Conservation (phyloP, 148 eudicot species). For the Silene uniflora region DNA sequence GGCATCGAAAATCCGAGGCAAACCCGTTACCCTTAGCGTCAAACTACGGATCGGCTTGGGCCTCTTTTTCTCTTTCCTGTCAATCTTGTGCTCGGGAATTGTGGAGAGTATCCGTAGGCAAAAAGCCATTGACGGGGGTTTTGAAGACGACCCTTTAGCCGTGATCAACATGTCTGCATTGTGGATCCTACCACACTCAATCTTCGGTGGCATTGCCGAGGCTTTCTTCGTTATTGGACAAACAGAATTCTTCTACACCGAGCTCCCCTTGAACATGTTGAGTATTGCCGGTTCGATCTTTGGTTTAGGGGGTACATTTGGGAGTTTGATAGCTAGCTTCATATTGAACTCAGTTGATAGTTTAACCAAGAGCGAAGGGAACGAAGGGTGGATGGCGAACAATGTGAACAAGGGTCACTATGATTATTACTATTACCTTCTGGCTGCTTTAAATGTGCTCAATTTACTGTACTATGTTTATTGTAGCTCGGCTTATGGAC, state of each 20-base stretch:
- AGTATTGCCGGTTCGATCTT: slow-evolving; percentile 16
- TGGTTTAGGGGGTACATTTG: slow-evolving; percentile 2
- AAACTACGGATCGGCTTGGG: slow-evolving; percentile 20
- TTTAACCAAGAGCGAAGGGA: slow-evolving; percentile 4
- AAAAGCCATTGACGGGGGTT: slow-evolving; percentile 12
- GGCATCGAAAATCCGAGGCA: slow-evolving; percentile 10
- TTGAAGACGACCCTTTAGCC: slow-evolving; percentile 4
- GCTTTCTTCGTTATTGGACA: slow-evolving; percentile 16
- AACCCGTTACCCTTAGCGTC: slow-evolving; percentile 12
- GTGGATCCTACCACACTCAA: slow-evolving; percentile 12
- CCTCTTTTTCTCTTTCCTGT: slow-evolving; percentile 7
- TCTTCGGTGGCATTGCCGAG: slow-evolving; percentile 16
- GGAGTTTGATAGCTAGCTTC: slow-evolving; percentile 14
- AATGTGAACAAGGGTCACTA: slow-evolving; percentile 19
- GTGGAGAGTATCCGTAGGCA: slow-evolving; percentile 20
- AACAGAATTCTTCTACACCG: slow-evolving; percentile 19
- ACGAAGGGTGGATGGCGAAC: slow-evolving; percentile 21
- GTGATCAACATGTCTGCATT: slow-evolving; percentile 21
- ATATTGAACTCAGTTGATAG: neutral
- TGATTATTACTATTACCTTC: slow-evolving; percentile 22
- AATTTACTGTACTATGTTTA: slow-evolving; percentile 13
- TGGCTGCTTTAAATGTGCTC: slow-evolving; percentile 9
- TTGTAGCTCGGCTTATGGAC: slow-evolving; percentile 18
- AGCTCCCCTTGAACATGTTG: slow-evolving; percentile 18
- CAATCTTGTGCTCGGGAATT: slow-evolving; percentile 12